Conservation (phyloP, 2,329 filamentous ascomycete species). For the Incumbomyces lentus region DNA sequence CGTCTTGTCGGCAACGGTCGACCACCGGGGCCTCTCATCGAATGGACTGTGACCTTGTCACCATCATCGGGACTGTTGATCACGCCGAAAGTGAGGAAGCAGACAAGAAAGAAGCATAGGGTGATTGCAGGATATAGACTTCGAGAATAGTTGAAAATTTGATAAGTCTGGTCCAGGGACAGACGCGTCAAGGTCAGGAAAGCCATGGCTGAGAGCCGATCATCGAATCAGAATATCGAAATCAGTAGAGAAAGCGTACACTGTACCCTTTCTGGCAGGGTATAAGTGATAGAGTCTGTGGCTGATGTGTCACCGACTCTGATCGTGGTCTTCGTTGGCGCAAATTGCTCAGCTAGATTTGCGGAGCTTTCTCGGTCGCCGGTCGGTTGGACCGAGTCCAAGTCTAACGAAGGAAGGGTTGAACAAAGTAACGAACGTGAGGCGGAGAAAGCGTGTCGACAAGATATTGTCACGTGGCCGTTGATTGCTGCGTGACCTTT, state of each 20-base stretch:
- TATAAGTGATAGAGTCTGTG: too few species aligned
- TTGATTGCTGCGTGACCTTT: background rate
- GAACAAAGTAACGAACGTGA: slow-evolving; percentile 3
- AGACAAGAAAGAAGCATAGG: slow-evolving; percentile 52
- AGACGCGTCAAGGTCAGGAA: slow-evolving; percentile 7
- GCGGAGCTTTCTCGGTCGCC: too few species aligned
- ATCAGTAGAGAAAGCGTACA: background rate
- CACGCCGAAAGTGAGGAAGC: slow-evolving; percentile 53
- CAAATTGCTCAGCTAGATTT: background rate
- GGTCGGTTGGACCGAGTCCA: too few species aligned
- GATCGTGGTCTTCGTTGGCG: background rate
- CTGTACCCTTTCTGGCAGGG: too few species aligned
- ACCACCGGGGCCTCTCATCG: slow-evolving; percentile 62
- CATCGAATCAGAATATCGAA: background rate
- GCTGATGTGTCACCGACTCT: background rate
- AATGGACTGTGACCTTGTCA: slow-evolving; percentile 24
- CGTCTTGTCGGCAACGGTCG: slow-evolving; percentile 68
- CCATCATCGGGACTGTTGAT: slow-evolving; percentile 39
- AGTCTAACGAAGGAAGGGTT: background rate
- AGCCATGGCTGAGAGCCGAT: background rate
- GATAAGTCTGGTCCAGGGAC: slow-evolving; percentile 12
- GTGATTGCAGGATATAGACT: slow-evolving; percentile 55
- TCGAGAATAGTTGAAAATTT: slow-evolving; percentile 19
- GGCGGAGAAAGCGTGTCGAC: background rate
- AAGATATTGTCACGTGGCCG: slow-evolving; percentile 1